Percentiles rank a stretch among this genome's conserved stretches.
These are phyloP conservation scores for Xylaria arbuscula DNA, from an alignment of 2,329 filamentous ascomycete genomes.

Conservation along the genomic window DNA sequence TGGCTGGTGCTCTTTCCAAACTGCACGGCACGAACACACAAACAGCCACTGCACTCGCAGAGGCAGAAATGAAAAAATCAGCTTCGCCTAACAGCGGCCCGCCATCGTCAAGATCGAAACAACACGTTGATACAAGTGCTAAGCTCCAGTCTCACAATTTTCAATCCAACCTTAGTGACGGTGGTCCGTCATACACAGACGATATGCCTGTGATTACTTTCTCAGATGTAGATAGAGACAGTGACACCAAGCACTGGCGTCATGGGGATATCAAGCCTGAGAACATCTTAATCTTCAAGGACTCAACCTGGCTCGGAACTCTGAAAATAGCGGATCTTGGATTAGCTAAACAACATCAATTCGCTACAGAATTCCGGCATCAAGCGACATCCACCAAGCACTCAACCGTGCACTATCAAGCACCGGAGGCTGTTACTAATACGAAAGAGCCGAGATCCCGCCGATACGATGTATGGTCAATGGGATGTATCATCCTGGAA, in stretches of 20 bases:
- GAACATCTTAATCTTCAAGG: conserved; percentile 39
- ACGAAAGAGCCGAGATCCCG: conserved; percentile 30
- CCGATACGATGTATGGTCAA: conserved; percentile 46
- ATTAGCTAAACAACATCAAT: conserved; percentile 34
- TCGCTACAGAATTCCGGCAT: conserved; percentile 25
- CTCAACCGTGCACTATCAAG: conserved; percentile 30
- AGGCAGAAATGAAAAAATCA: neutral
- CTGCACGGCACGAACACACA: conserved; percentile 29
- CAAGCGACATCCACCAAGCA: conserved; percentile 30
- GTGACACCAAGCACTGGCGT: conserved; percentile 18
- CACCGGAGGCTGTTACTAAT: conserved; percentile 30
- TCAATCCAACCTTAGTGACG: neutral
- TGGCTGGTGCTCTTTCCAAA: conserved; percentile 21
- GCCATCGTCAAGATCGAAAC: neutral
- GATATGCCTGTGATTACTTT: conserved; percentile 7
- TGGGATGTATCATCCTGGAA: conserved; percentile 48
- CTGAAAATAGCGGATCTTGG: conserved; percentile 40
- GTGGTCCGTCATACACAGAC: neutral
- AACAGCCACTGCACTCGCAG: conserved; percentile 16
- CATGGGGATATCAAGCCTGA: conserved; percentile 42
- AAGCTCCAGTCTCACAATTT: neutral
- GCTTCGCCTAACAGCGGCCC: neutral
- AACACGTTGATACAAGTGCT: neutral
- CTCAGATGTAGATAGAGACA: conserved; percentile 1
- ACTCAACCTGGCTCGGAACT: conserved; percentile 19